These are phyloP conservation scores for Diaporthe sp. DNA, from an alignment of 2,329 filamentous ascomycete species.

Conservation along the genomic window DNA sequence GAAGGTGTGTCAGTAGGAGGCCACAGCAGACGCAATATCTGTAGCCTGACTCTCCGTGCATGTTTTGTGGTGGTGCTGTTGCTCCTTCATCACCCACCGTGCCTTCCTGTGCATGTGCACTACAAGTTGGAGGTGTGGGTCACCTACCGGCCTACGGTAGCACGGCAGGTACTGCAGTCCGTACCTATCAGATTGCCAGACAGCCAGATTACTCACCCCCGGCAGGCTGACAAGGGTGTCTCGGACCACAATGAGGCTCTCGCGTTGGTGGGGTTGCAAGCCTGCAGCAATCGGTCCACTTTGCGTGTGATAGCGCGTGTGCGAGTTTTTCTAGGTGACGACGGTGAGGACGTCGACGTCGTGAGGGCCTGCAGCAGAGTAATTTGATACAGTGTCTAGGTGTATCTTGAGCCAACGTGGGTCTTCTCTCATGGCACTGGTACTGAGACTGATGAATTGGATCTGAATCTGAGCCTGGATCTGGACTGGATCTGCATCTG, in stretches of 20 bases:
- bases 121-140: conserved; percentile 1
- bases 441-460: neutral
- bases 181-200: neutral
- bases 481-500: conserved; percentile 14
- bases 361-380: neutral
- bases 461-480: conserved; percentile 7
- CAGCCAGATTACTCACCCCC: neutral
- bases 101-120: neutral
- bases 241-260: conserved; percentile 35
- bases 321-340: conserved; percentile 6
- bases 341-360: neutral
- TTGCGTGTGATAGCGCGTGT: neutral
- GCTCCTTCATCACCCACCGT: neutral
- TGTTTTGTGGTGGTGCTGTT: neutral
- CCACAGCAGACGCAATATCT: neutral
- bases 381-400: neutral
- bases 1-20: neutral
- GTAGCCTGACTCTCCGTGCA: neutral
- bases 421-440: neutral
- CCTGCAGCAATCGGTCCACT: conserved; percentile 3
- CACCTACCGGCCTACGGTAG: neutral
- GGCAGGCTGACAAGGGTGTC: neutral
- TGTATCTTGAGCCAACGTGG: neutral
- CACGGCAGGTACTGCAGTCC: neutral
- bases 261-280: conserved; percentile 8